Conservation (phyloP, 1,284 basidiomycete species). For the Austroboletus novae-zelandiae region DNA sequence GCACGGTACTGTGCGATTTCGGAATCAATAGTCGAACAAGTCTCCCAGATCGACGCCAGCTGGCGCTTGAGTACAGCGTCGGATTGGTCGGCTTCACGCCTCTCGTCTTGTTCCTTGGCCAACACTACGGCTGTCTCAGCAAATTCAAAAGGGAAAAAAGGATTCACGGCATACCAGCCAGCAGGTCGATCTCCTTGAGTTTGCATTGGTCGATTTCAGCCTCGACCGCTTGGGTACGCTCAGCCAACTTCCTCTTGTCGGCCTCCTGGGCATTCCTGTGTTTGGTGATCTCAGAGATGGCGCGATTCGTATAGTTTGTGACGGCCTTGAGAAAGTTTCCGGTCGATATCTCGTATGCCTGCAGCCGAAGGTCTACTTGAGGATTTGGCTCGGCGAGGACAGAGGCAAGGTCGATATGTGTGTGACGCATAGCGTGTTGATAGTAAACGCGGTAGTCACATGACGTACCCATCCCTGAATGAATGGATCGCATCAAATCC, state of each 20-base stretch:
- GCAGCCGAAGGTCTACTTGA: conserved; percentile 60
- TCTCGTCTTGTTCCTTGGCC: conserved; percentile 66
- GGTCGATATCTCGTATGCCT: conserved; percentile 61
- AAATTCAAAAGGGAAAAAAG: not conserved
- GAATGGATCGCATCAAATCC: not conserved
- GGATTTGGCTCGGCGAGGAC: conserved; percentile 57
- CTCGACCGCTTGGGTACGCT: conserved; percentile 57
- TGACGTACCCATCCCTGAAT: not conserved
- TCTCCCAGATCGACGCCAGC: conserved; percentile 56
- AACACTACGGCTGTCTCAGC: conserved; percentile 43
- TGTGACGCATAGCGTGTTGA: conserved; percentile 46
- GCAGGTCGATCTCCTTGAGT: conserved; percentile 67
- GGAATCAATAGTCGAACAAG: conserved; percentile 52
- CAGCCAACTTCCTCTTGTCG: conserved; percentile 58
- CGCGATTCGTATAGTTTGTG: conserved; percentile 62
- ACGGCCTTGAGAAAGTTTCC: conserved; percentile 69
- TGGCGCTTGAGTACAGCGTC: conserved; percentile 63
- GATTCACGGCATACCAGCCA: conserved; percentile 49
- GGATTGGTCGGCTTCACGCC: conserved; percentile 63
- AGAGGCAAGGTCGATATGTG: conserved; percentile 60
- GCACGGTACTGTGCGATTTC: conserved; percentile 70
- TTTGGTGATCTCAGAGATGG: conserved; percentile 60
- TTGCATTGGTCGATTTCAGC: conserved; percentile 69
- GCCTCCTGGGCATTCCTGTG: conserved; percentile 51
- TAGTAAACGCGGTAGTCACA: conserved; percentile 26